Percentiles rank a stretch among this genome's conserved stretches.
These are phyloP conservation scores for Synchytrium microbalum DNA, from an alignment of 371 early-diverging fungal species.

Conservation along the genomic window DNA sequence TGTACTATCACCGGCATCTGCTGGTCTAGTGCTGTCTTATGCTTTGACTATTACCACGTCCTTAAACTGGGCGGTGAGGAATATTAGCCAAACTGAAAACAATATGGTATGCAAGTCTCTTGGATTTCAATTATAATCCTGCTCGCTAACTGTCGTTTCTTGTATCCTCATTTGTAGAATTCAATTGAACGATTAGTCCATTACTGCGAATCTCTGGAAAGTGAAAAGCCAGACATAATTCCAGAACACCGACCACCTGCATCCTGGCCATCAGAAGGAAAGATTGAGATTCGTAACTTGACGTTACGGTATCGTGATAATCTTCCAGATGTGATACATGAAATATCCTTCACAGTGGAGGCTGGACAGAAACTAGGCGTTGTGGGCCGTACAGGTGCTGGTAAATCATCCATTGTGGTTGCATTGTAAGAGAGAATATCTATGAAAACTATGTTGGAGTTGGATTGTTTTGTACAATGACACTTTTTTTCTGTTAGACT, in stretches of 20 bases:
- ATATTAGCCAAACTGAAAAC: slow-evolving; percentile 38
- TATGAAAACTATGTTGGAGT: slow-evolving; percentile 60
- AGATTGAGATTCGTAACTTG: slow-evolving; percentile 50
- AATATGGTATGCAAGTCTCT: no score
- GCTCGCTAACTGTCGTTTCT: no score
- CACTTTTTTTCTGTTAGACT: no score
- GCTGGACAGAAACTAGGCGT: slow-evolving; percentile 57
- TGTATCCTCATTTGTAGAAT: no score
- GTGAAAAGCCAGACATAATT: slow-evolving; percentile 19
- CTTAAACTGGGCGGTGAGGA: slow-evolving; percentile 44
- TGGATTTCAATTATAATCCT: no score
- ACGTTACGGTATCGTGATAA: slow-evolving; percentile 46
- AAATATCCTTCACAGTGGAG: slow-evolving; percentile 44
- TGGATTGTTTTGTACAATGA: no score
- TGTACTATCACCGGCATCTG: slow-evolving; percentile 52
- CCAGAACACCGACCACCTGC: slow-evolving; percentile 27
- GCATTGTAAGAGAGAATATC: slow-evolving; percentile 83
- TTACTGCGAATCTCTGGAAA: slow-evolving; percentile 23
- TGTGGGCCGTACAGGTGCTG: slow-evolving; percentile 46
- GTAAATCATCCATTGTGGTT: slow-evolving; percentile 33
- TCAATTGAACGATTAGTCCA: slow-evolving; percentile 46
- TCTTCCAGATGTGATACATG: slow-evolving; percentile 54
- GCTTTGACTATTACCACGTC: slow-evolving; percentile 71
- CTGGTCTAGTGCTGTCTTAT: slow-evolving; percentile 48
- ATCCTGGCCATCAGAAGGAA: slow-evolving; percentile 36